Percentiles rank a stretch among this genome's conserved stretches.
Evolutionary conservation across 2,329 filamentous ascomycete genomes (phyloP).

Genomic region (Paramyrothecium roridum): DNA sequence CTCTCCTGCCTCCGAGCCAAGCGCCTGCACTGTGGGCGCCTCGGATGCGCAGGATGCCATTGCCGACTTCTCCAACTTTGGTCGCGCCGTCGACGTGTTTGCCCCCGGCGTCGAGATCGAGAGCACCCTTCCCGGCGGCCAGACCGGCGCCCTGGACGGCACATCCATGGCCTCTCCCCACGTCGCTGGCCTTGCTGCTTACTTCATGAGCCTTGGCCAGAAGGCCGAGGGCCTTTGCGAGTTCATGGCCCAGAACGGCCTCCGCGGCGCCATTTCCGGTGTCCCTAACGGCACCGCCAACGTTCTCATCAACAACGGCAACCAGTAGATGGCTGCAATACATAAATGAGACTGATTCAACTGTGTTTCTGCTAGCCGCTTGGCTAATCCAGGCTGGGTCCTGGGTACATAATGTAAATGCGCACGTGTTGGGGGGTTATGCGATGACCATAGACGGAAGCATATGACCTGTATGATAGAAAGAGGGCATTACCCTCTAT

Average conservation of each 20-base stretch:
- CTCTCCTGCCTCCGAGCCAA: slow-evolving; percentile 42
- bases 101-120: slow-evolving; percentile 44
- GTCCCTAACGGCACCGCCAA: slow-evolving; percentile 44
- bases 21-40: slow-evolving; percentile 49
- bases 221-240: slow-evolving; percentile 43
- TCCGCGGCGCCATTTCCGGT: slow-evolving; percentile 35
- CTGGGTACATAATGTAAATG: neutral
- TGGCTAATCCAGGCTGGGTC: neutral
- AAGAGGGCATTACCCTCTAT: neutral
- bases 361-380: too few species aligned
- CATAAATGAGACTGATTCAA: too few species aligned
- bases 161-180: slow-evolving; percentile 39
- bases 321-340: neutral
- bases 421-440: neutral
- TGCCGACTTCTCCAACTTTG: slow-evolving; percentile 49
- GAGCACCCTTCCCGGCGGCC: slow-evolving; percentile 40
- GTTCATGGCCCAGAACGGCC: slow-evolving; percentile 40
- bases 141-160: slow-evolving; percentile 35
- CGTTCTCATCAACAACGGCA: slow-evolving; percentile 53
- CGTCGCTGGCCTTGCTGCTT: slow-evolving; percentile 36
- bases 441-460: neutral
- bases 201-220: slow-evolving; percentile 38
- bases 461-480: neutral
- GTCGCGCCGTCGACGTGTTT: slow-evolving; percentile 42
- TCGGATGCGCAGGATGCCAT: slow-evolving; percentile 31